Percentiles rank a stretch among this genome's conserved stretches.
Evolutionary conservation across 2,329 filamentous ascomycete species (phyloP).

Genomic region (Neurospora sp.): DNA sequence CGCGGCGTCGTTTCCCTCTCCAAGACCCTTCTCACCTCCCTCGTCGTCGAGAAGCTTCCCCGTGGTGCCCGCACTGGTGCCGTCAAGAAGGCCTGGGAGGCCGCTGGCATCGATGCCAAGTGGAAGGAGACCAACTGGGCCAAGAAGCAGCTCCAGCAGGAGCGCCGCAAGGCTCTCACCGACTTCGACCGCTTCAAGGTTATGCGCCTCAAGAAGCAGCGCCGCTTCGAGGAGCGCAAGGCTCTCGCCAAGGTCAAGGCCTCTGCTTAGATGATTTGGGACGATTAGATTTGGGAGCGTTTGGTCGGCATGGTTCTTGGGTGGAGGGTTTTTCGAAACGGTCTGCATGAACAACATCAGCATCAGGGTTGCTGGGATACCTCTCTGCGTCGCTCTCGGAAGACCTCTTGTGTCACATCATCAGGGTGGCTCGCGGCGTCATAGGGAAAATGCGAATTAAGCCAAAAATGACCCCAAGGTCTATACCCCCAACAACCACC

Average conservation of each 20-base stretch:
- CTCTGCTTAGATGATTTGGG: conserved; percentile 51
- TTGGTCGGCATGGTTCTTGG: conserved; percentile 22
- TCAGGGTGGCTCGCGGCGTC: conserved; percentile 51
- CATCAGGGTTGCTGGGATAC: conserved; percentile 47
- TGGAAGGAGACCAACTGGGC: conserved; percentile 88
- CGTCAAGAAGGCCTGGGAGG: conserved; percentile 85
- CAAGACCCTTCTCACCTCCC: conserved; percentile 78
- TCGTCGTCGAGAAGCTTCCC: conserved; percentile 78
- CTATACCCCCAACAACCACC: conserved; percentile 5
- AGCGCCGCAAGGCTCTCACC: conserved; percentile 81
- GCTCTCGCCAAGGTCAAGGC: conserved; percentile 87
- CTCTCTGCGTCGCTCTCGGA: conserved; percentile 45
- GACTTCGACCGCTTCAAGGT: conserved; percentile 99
- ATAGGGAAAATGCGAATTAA: conserved; percentile 53
- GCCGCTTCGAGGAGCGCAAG: conserved; percentile 97
- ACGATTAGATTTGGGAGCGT: conserved; percentile 15
- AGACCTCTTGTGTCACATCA: conserved; percentile 55
- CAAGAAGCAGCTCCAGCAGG: conserved; percentile 79
- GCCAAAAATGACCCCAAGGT: conserved; percentile 25
- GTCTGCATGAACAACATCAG: conserved; percentile 36
- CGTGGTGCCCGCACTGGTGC: conserved; percentile 72
- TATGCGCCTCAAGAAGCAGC: conserved; percentile 98
- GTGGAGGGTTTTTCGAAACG: conserved; percentile 27
- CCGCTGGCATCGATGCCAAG: conserved; percentile 83
- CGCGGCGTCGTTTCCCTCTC: conserved; percentile 79